A percentile compares a stretch with the other conserved stretches of the same genome.
Evolutionary conservation across 352 stramenopile genomes (phyloP).

Genomic region (Globisporangium paroecandrum): DNA sequence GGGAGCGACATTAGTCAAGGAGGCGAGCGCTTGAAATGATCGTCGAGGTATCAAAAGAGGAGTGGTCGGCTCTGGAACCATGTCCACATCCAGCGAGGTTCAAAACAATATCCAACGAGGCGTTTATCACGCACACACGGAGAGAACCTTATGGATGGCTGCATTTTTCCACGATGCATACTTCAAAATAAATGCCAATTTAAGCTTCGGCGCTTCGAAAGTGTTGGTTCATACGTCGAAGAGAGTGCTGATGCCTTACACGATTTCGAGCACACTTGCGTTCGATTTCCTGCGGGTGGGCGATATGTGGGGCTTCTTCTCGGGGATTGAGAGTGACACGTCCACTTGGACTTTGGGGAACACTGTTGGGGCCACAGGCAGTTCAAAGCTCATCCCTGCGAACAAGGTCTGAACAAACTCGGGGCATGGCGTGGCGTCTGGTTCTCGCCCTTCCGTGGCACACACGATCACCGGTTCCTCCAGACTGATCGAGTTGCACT

Average conservation of each 20-base stretch:
- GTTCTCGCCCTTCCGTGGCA: neutral
- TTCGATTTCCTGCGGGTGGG: slow-evolving; percentile 7
- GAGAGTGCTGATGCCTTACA: neutral
- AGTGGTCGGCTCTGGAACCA: no score
- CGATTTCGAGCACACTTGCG: neutral
- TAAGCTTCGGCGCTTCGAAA: neutral
- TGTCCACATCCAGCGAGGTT: no score
- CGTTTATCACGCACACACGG: no score
- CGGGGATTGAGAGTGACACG: slow-evolving; percentile 2
- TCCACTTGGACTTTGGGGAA: slow-evolving; percentile 11
- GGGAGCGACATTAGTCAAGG: no score
- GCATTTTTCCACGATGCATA: no score
- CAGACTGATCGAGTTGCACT: slow-evolving; percentile 23
- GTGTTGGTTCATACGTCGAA: neutral
- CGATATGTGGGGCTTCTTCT: slow-evolving; percentile 6
- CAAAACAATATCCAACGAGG: no score
- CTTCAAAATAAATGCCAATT: neutral
- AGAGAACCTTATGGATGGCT: no score
- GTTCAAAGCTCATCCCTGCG: slow-evolving; percentile 12
- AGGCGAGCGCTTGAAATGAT: no score
- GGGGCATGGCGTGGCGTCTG: slow-evolving; percentile 3
- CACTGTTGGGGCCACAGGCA: slow-evolving; percentile 9
- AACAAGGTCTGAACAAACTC: slow-evolving; percentile 9
- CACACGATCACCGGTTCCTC: slow-evolving; percentile 12
- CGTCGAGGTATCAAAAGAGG: no score